phyloP scores from a whole-genome alignment of 2,329 filamentous ascomycete species.

The Colletotrichum echinochloae region DNA sequence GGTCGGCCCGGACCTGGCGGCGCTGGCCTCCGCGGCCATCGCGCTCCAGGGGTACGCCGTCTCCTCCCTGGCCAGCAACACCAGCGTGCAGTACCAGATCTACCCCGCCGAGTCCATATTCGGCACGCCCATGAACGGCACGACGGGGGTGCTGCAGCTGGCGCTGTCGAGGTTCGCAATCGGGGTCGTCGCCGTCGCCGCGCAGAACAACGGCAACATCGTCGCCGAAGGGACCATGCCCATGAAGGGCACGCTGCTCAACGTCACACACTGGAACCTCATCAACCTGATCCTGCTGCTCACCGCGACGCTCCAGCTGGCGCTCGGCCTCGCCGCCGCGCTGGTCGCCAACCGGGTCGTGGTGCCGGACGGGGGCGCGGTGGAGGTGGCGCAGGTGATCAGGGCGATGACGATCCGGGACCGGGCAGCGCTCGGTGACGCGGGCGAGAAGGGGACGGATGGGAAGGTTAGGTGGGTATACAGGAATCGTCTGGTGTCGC shows the following conservation, averaged over 20 bases:
- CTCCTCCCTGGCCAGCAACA: constrained; percentile 43
- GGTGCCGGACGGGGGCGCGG: constrained; percentile 39
- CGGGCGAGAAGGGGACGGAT: background rate
- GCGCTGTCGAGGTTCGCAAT: constrained; percentile 52
- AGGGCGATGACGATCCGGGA: constrained; percentile 37
- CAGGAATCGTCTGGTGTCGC: constrained; percentile 20
- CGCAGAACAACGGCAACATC: constrained; percentile 47
- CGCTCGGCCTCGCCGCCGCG: constrained; percentile 44
- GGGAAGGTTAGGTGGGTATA: constrained; percentile 36
- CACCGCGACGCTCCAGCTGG: constrained; percentile 48
- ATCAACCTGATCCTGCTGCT: constrained; percentile 50
- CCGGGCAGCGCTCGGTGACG: background rate
- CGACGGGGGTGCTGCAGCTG: constrained; percentile 49
- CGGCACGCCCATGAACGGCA: constrained; percentile 50
- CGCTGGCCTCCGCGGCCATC: constrained; percentile 52
- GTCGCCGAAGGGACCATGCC: constrained; percentile 47
- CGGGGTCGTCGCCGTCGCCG: constrained; percentile 51
- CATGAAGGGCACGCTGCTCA: constrained; percentile 47
- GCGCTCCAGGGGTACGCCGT: constrained; percentile 55
- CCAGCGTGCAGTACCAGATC: constrained; percentile 51
- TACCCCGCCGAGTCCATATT: constrained; percentile 57
- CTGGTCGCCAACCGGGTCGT: constrained; percentile 46
- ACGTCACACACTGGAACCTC: constrained; percentile 49
- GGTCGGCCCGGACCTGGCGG: constrained; percentile 50
- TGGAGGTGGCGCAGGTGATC: constrained; percentile 40